Base-by-base conservation (phyloP, 2,329 filamentous ascomycete species). In the Fusarium zealandicum region DNA sequence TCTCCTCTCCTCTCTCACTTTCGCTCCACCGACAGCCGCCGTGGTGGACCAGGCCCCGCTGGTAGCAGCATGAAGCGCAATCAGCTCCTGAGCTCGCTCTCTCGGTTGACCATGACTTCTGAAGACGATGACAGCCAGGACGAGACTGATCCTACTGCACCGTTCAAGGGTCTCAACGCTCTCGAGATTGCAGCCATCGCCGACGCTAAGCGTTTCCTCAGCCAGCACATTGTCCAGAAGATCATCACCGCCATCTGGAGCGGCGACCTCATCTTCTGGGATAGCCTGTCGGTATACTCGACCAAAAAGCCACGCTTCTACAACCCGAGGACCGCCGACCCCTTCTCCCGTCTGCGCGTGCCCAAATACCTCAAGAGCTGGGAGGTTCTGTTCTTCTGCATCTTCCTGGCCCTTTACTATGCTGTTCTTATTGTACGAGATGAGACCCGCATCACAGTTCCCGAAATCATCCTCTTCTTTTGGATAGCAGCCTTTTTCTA, bases 401-500 rank as follows among this genome's bases (percentile, higher is more conserved):
- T 83, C 1, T 93, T 96, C 66, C 76, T 97, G 33, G 80, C 82
- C 20, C 77, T 97, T 6, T 97, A 96, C 73, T 97, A 96, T 68
- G 81, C 85, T n/a, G 92, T 96, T 0, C 80, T 96, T 27, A 83
- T 96, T 38, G 85, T 91, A 63, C 81, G 90, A 56, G 85, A 89
- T 61, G 82, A 86, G 8, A 78, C 80, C 14, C 78, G 79, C 22
- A 84, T 96, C 46, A 91, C 89, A 0, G 69, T 79, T 0, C 77
- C 87, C 14, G 92, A 97, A 71, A 75, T 88, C 2, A 69, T 90
- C 13, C 82, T 97, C 35, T 95, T 93, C 70, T 73, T 96, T 43
- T 96, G 92, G 90, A 88, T 96, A 64, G 86, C 87, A 5, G 89
- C 91, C 7, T 96, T 96, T 76, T 86, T 90, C 32, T 96, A 95